A percentile compares a stretch with the other conserved stretches of the same genome.
Evolutionary conservation across 1,284 basidiomycete species (phyloP).

Genomic region (Puccinia brachypodii): DNA sequence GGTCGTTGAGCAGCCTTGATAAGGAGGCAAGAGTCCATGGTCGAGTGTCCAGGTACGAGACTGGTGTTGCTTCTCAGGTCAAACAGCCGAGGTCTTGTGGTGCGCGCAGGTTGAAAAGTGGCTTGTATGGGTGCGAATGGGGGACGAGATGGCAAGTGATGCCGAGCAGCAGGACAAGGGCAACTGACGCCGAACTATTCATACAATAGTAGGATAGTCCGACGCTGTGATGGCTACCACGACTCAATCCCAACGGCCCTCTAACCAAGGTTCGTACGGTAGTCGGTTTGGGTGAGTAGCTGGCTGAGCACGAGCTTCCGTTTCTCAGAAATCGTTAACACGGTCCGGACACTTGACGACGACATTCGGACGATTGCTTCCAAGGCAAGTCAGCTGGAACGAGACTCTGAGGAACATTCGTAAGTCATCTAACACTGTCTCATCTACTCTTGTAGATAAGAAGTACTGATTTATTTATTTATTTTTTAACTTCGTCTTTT

Average conservation of each 20-base stretch:
- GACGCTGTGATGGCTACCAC: not conserved
- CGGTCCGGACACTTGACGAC: constrained; percentile 43
- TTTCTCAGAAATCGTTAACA: constrained; percentile 44
- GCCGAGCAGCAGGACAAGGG: not conserved
- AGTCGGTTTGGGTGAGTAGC: not conserved
- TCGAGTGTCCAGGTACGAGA: not conserved
- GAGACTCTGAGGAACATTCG: constrained; percentile 84
- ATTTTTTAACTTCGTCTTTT: not conserved
- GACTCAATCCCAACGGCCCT: constrained; percentile 13
- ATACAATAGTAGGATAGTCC: not conserved
- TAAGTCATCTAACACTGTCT: constrained; percentile 56
- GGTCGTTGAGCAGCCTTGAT: no score
- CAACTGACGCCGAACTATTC: no score
- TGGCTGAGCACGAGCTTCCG: not conserved
- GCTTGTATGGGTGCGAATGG: not conserved
- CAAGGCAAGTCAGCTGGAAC: constrained; percentile 90
- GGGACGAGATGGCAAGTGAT: not conserved
- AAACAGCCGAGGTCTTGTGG: not conserved
- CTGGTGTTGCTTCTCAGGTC: no score
- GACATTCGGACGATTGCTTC: constrained; percentile 49
- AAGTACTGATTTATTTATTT: not conserved
- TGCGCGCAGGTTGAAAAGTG: not conserved
- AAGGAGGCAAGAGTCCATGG: no score
- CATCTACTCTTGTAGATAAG: no score
- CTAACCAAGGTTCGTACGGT: constrained; percentile 21